Percentiles rank a stretch among this genome's conserved stretches.
These are phyloP conservation scores for Penicillium soppii DNA, from an alignment of 495 filamentous ascomycete species.

Conservation along the genomic window DNA sequence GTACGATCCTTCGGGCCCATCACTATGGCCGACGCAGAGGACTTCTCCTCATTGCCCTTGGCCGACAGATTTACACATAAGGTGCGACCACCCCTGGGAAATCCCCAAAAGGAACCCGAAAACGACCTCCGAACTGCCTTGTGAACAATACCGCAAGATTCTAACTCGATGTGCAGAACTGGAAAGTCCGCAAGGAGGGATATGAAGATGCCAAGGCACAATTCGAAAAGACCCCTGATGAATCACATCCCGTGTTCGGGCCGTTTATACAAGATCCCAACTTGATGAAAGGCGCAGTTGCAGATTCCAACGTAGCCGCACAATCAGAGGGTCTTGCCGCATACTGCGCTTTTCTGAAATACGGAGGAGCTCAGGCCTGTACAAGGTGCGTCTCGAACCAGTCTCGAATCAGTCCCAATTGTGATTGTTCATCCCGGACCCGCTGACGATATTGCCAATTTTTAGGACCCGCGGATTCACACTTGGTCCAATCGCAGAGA, in stretches of 20 bases:
- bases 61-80: constrained; percentile 87
- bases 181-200: constrained; percentile 95
- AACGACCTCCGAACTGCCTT: too few species aligned
- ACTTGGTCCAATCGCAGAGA: constrained; percentile 80
- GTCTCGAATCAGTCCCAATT: neutral
- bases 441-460: constrained; percentile 13
- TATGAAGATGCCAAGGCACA: constrained; percentile 89
- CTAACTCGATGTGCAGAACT: constrained; percentile 58
- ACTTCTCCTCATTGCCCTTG: constrained; percentile 78
- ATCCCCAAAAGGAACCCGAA: too few species aligned
- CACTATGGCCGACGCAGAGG: constrained; percentile 61
- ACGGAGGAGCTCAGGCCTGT: constrained; percentile 74
- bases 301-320: constrained; percentile 96
- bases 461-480: constrained; percentile 70
- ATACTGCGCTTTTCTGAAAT: constrained; percentile 87
- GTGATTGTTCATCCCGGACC: neutral
- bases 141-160: too few species aligned
- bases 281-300: constrained; percentile 88
- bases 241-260: constrained; percentile 79
- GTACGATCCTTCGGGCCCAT: neutral
- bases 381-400: constrained; percentile 53
- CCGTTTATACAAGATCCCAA: constrained; percentile 83
- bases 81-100: constrained; percentile 43
- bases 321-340: constrained; percentile 89
- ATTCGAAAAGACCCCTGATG: constrained; percentile 84